These are phyloP conservation scores for Lactarius deliciosus DNA, from an alignment of 768 basidiomycete genomes.

Conservation along the genomic window DNA sequence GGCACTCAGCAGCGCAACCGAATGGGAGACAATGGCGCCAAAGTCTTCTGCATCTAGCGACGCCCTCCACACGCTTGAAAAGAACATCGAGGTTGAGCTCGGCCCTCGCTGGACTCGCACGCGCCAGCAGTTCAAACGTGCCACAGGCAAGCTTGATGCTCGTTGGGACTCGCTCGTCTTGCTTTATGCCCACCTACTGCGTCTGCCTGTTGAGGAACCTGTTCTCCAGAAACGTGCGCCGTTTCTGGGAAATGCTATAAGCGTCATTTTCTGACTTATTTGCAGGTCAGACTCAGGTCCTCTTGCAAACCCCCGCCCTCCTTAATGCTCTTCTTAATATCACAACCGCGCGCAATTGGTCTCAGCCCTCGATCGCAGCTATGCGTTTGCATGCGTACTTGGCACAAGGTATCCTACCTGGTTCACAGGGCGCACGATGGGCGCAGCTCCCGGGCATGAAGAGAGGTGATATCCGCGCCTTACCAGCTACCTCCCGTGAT, in stretches of 20 bases:
- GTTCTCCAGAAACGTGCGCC: slow-evolving; percentile 59
- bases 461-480: slow-evolving; percentile 45
- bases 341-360: slow-evolving; percentile 85
- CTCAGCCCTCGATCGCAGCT: slow-evolving; percentile 69
- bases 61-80: slow-evolving; percentile 50
- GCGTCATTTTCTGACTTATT: slow-evolving; percentile 9
- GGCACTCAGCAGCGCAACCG: slow-evolving; percentile 64
- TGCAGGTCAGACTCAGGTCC: slow-evolving; percentile 66
- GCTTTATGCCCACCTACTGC: slow-evolving; percentile 82
- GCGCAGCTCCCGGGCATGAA: slow-evolving; percentile 80
- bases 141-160: slow-evolving; percentile 37
- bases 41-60: slow-evolving; percentile 33
- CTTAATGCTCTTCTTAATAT: slow-evolving; percentile 83
- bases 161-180: slow-evolving; percentile 63
- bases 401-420: slow-evolving; percentile 76
- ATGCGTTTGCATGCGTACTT: slow-evolving; percentile 85
- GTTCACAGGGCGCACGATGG: slow-evolving; percentile 45
- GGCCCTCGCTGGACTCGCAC: slow-evolving; percentile 58
- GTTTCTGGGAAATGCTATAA: not conserved
- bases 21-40: slow-evolving; percentile 50
- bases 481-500: slow-evolving; percentile 43
- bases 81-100: slow-evolving; percentile 46
- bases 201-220: slow-evolving; percentile 53
- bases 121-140: slow-evolving; percentile 41
- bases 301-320: slow-evolving; percentile 70